These are phyloP conservation scores for Pyricularia sp. DNA, from an alignment of 2,329 filamentous ascomycete species.

Conservation along the genomic window DNA sequence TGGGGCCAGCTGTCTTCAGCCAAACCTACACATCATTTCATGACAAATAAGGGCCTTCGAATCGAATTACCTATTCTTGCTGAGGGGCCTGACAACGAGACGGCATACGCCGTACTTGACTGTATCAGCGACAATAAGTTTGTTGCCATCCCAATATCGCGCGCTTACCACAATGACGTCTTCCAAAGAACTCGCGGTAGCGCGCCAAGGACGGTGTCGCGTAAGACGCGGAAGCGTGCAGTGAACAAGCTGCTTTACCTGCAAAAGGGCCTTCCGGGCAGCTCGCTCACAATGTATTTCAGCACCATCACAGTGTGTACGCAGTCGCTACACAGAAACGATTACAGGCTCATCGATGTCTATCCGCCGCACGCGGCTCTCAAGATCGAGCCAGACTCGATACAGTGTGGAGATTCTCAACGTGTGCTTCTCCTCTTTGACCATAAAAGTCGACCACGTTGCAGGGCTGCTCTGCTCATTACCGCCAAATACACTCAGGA, in stretches of 20 bases:
- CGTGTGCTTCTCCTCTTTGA: conserved; percentile 5
- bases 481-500: conserved; percentile 6
- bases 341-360: conserved; percentile 3
- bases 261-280: conserved; percentile 4
- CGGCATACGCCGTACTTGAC: conserved; percentile 6
- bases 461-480: conserved; percentile 3
- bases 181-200: conserved; percentile 5
- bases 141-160: conserved; percentile 3
- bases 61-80: conserved; percentile 6
- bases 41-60: conserved; percentile 7
- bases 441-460: neutral
- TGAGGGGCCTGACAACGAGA: conserved; percentile 3
- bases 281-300: conserved; percentile 5
- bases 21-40: conserved; percentile 4
- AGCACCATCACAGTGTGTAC: conserved; percentile 1
- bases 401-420: conserved; percentile 5
- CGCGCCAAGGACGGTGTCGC: conserved; percentile 3
- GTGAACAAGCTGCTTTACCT: conserved; percentile 2
- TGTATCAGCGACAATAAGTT: conserved; percentile 7
- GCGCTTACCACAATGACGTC: conserved; percentile 6
- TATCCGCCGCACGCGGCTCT: conserved; percentile 7
- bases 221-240: neutral
- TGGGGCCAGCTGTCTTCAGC: conserved; percentile 6
- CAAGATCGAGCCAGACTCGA: neutral
- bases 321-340: neutral